Evolutionary conservation across 208 protist species (phyloP).

Genomic region (Eutreptiella sp.): DNA sequence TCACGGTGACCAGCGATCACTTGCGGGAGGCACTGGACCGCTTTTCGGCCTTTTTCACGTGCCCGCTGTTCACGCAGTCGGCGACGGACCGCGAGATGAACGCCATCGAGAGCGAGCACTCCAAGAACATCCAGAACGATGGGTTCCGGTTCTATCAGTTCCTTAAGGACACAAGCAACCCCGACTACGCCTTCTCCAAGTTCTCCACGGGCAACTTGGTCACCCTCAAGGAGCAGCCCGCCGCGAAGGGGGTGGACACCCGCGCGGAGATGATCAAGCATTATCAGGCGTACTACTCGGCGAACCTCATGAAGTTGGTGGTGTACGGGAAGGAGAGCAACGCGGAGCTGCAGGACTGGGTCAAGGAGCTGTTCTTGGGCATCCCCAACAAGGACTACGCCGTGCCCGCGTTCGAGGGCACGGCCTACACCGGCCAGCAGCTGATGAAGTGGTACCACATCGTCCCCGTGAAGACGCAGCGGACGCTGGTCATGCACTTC

Average conservation of each 20-base stretch:
- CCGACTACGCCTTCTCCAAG: constrained; percentile 55
- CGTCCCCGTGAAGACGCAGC: constrained; percentile 48
- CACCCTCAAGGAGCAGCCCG: constrained; percentile 58
- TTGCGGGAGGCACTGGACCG: constrained; percentile 74
- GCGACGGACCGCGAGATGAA: constrained; percentile 72
- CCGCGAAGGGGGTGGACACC: constrained; percentile 48
- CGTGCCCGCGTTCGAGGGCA: background rate
- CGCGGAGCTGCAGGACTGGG: constrained; percentile 28
- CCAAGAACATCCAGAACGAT: constrained; percentile 76
- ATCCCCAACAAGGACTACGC: constrained; percentile 21
- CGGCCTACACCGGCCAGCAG: constrained; percentile 42
- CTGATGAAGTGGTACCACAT: constrained; percentile 54
- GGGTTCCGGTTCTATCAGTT: constrained; percentile 67
- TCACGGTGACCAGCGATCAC: constrained; percentile 53
- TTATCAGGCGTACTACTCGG: constrained; percentile 57
- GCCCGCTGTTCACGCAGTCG: constrained; percentile 66
- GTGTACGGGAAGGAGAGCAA: constrained; percentile 43
- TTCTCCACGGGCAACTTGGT: constrained; percentile 77
- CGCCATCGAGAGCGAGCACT: constrained; percentile 84
- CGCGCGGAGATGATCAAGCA: constrained; percentile 53
- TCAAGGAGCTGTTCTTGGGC: constrained; percentile 9
- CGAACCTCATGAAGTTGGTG: constrained; percentile 47
- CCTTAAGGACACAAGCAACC: constrained; percentile 46
- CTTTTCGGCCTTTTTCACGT: constrained; percentile 86
- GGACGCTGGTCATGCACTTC: constrained; percentile 53